Conservation (phyloP, 2,329 filamentous ascomycete species). For the Alternaria ethzedia region DNA sequence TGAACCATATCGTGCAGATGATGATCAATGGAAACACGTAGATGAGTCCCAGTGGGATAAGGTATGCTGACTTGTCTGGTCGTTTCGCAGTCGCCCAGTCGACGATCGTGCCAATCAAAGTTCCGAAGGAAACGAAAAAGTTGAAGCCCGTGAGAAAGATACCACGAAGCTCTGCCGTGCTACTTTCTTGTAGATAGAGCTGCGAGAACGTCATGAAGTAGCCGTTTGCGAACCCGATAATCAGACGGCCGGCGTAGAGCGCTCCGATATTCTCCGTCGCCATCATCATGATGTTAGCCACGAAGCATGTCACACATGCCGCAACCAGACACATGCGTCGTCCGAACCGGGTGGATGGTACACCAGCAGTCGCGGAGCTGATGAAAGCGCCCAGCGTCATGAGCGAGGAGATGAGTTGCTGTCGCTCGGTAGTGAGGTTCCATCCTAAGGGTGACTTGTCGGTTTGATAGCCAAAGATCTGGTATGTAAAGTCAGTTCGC, state of each 20-base stretch:
- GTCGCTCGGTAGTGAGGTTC: slow-evolving; percentile 51
- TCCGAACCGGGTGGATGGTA: slow-evolving; percentile 51
- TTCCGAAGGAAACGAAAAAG: slow-evolving; percentile 56
- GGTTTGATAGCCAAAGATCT: slow-evolving; percentile 42
- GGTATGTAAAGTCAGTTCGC: background rate
- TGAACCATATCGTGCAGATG: slow-evolving; percentile 43
- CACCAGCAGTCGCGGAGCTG: slow-evolving; percentile 49
- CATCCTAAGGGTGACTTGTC: slow-evolving; percentile 48
- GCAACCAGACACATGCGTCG: slow-evolving; percentile 55
- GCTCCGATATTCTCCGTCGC: slow-evolving; percentile 59
- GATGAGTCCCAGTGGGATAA: slow-evolving; percentile 61
- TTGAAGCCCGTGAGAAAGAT: slow-evolving; percentile 58
- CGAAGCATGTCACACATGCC: slow-evolving; percentile 58
- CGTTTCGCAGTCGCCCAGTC: slow-evolving; percentile 56
- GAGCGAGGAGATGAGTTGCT: slow-evolving; percentile 54
- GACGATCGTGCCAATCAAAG: slow-evolving; percentile 56
- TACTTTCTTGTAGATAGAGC: slow-evolving; percentile 59
- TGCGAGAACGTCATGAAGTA: slow-evolving; percentile 64
- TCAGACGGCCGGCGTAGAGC: slow-evolving; percentile 61
- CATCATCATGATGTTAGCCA: slow-evolving; percentile 66
- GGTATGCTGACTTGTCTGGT: slow-evolving; percentile 46
- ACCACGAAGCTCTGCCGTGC: slow-evolving; percentile 58
- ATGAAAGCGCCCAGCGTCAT: slow-evolving; percentile 57
- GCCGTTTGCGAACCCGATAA: slow-evolving; percentile 64
- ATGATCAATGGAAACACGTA: slow-evolving; percentile 56